These are phyloP conservation scores for Clarkia xantiana DNA, from an alignment of 345 rosid genomes.

Conservation along the genomic window DNA sequence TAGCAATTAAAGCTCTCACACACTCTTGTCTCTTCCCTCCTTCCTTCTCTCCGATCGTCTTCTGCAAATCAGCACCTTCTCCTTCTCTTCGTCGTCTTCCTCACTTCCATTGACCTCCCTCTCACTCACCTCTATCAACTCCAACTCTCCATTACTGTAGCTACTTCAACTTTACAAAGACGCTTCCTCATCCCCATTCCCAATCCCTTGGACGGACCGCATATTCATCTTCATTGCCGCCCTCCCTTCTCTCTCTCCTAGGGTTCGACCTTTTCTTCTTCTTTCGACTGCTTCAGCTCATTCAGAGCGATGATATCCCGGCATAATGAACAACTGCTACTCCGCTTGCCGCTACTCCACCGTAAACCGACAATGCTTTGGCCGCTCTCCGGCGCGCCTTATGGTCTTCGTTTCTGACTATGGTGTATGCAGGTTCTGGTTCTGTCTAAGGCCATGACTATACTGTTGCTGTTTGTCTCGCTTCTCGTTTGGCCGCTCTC, in stretches of 20 bases:
- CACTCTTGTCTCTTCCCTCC: neutral
- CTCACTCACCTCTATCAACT: no score
- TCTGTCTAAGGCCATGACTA: conserved; percentile 34
- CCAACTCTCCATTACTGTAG: no score
- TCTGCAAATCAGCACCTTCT: no score
- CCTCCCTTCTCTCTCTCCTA: no score
- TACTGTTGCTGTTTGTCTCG: conserved; percentile 21
- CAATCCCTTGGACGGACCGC: no score
- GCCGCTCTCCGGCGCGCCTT: conserved; percentile 13
- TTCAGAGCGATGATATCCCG: conserved; percentile 7
- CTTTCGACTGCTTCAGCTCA: no score
- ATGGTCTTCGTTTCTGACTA: conserved; percentile 22
- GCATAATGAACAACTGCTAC: conserved; percentile 17
- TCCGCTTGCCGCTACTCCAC: conserved; percentile 10
- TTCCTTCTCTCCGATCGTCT: no score
- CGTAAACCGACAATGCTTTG: conserved; percentile 9
- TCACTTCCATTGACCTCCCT: no score
- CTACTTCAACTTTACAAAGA: no score
- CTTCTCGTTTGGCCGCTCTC: conserved; percentile 24
- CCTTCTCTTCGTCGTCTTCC: no score
- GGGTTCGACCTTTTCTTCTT: no score
- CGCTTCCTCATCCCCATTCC: neutral
- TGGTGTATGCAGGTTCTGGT: conserved; percentile 26
- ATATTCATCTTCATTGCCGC: no score
- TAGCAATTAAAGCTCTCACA: neutral